These are phyloP conservation scores for Septoria linicola DNA, from an alignment of 2,329 filamentous ascomycete genomes.

Conservation along the genomic window DNA sequence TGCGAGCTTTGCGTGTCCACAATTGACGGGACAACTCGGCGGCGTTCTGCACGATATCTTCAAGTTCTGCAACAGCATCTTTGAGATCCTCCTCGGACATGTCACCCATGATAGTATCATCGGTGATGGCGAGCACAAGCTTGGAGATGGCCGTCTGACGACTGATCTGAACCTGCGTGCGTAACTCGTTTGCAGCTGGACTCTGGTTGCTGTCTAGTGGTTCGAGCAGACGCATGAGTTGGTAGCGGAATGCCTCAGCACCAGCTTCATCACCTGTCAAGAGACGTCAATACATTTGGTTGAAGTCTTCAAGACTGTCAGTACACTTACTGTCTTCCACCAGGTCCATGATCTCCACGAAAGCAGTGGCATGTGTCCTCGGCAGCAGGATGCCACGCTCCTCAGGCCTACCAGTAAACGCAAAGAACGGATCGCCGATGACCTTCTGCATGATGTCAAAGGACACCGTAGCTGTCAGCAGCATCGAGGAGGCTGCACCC, in stretches of 20 bases:
- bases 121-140: background rate
- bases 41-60: background rate
- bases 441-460: slow-evolving; percentile 7
- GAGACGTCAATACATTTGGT: no score
- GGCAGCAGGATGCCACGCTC: no score
- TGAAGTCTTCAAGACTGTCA: no score
- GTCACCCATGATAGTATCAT: background rate
- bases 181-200: no score
- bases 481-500: slow-evolving; percentile 9
- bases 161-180: no score
- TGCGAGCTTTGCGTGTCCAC: slow-evolving; percentile 12
- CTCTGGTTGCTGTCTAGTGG: background rate
- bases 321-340: background rate
- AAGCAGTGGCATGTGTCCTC: no score
- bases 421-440: slow-evolving; percentile 17
- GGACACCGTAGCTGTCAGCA: slow-evolving; percentile 14
- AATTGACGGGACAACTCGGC: slow-evolving; percentile 18
- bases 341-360: background rate
- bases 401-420: slow-evolving; percentile 3
- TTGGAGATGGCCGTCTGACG: background rate
- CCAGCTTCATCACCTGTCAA: slow-evolving; percentile 8
- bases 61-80: background rate
- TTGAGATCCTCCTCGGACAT: background rate
- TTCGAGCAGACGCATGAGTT: slow-evolving; percentile 17
- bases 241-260: slow-evolving; percentile 11